These are phyloP conservation scores for Fagopyrum tataricum DNA, from an alignment of 148 eudicot genomes.

Conservation along the genomic window DNA sequence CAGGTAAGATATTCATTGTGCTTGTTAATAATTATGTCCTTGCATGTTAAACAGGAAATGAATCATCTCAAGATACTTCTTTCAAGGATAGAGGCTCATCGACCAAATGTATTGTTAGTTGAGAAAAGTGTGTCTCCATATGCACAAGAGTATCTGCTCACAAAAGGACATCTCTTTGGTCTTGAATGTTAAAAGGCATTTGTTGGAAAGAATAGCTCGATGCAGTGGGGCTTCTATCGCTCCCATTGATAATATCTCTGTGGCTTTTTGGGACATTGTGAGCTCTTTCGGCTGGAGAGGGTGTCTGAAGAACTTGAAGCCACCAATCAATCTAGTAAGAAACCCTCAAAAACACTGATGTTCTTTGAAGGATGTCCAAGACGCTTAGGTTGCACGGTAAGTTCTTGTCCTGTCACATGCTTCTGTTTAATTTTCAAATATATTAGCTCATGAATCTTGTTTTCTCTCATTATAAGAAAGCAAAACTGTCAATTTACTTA, in stretches of 20 bases:
- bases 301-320: slow-evolving; percentile 69
- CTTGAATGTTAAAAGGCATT: slow-evolving; percentile 80
- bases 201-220: slow-evolving; percentile 73
- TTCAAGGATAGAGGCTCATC: slow-evolving; percentile 82
- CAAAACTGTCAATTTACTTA: not conserved
- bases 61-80: slow-evolving; percentile 82
- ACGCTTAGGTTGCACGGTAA: slow-evolving; percentile 99
- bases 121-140: slow-evolving; percentile 96
- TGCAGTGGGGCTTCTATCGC: slow-evolving; percentile 84
- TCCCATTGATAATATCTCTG: slow-evolving; percentile 54
- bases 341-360: slow-evolving; percentile 81
- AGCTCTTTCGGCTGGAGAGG: slow-evolving; percentile 73
- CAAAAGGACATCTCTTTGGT: slow-evolving; percentile 95
- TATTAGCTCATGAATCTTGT: not conserved
- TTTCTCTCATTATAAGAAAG: not conserved
- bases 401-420: slow-evolving; percentile 7
- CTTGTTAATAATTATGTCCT: not conserved
- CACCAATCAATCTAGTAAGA: slow-evolving; percentile 47
- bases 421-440: not conserved
- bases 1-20: not conserved
- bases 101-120: slow-evolving; percentile 80
- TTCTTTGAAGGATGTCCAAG: slow-evolving; percentile 95
- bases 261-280: slow-evolving; percentile 76
- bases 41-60: slow-evolving; percentile 50
- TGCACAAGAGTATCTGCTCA: slow-evolving; percentile 83